phyloP scores from a whole-genome alignment of 768 basidiomycete genomes.

The Fomitopsis serialis region DNA sequence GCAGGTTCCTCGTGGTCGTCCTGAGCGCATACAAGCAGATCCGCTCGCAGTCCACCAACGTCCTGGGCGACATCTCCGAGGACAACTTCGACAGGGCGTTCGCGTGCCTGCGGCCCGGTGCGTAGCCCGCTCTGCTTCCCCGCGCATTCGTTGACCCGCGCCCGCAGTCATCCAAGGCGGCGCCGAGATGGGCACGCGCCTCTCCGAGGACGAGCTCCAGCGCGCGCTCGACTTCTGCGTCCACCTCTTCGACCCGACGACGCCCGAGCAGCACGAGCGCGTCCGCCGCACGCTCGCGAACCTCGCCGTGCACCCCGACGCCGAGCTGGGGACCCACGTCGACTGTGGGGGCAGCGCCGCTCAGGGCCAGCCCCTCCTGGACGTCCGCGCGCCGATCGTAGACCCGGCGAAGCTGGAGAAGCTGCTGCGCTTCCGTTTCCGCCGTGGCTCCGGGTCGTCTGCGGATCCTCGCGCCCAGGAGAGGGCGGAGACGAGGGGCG shows the following conservation, averaged over 20 bases:
- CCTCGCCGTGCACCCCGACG: not conserved
- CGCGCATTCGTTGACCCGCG: slow-evolving; percentile 14
- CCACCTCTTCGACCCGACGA: slow-evolving; percentile 64
- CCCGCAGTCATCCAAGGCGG: slow-evolving; percentile 74
- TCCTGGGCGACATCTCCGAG: slow-evolving; percentile 60
- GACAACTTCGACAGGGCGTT: slow-evolving; percentile 70
- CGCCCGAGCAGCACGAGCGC: slow-evolving; percentile 50
- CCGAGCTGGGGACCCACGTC: not conserved
- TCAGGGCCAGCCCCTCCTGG: slow-evolving; percentile 41
- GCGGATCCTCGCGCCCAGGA: no score
- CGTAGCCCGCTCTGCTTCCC: slow-evolving; percentile 9
- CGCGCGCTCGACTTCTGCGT: slow-evolving; percentile 75
- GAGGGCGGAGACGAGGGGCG: not conserved
- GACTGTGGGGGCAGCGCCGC: not conserved
- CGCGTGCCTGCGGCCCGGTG: slow-evolving; percentile 55
- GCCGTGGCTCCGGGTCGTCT: slow-evolving; percentile 1
- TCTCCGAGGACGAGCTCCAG: slow-evolving; percentile 71
- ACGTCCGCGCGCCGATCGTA: slow-evolving; percentile 41
- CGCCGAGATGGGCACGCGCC: slow-evolving; percentile 65
- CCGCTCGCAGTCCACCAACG: slow-evolving; percentile 47
- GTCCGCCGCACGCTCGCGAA: slow-evolving; percentile 19
- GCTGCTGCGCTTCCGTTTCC: slow-evolving; percentile 11
- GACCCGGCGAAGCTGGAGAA: slow-evolving; percentile 21
- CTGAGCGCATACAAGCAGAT: slow-evolving; percentile 75
- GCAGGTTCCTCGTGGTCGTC: slow-evolving; percentile 64